Base-by-base conservation (phyloP, 2,329 filamentous ascomycete species). In the Phialophora verrucosa region DNA sequence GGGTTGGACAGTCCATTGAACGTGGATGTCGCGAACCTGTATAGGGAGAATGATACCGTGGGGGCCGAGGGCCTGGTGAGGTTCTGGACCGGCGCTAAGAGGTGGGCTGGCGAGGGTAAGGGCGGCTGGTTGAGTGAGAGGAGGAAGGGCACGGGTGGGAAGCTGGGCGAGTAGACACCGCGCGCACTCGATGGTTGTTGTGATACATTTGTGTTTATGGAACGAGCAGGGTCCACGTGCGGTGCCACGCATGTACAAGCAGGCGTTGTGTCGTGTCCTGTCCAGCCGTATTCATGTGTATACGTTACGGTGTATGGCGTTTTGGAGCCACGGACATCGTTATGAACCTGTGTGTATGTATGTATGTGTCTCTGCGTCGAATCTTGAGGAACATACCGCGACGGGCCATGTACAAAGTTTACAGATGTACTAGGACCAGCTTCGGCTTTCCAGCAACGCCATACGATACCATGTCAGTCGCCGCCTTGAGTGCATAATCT, bases 1-100 rank as follows among this genome's bases (percentile, higher is more conserved):
- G 74, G 77, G 17, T 76, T 80, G 11, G 82, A 83, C 51, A 81
- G 79, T 62, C 82, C 82, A 56, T 70, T 83, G 55, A 83, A 83
- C 70, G 78, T 82, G 10, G 82, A 83, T 73, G 76, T 83, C 6
- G 81, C 81, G 27, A 80, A 78, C 42, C 70, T 83, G 55, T 68
- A 83, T 63, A 73, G 81, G 27, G 77, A 81, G 23, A 79, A 80
- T 8, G 82, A 83, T 75, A 59, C 76, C 1, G 74, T 79, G 1
- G 82, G 74, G 1, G 82, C 77, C 73, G 81, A 83, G 72, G 79
- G 80, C 60, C 69, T 83, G 61, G 78, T 83, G 27, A 75, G 81
- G 63, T 83, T 78, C 72, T 83, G 76, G 77, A 83, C 81, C 10
- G 75, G 71, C 59, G 79, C 82, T 74, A 79, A 81, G 74, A 76